phyloP scores from a whole-genome alignment of 176 grass and related monocot genomes.

The Eremochloa ophiuroides region DNA sequence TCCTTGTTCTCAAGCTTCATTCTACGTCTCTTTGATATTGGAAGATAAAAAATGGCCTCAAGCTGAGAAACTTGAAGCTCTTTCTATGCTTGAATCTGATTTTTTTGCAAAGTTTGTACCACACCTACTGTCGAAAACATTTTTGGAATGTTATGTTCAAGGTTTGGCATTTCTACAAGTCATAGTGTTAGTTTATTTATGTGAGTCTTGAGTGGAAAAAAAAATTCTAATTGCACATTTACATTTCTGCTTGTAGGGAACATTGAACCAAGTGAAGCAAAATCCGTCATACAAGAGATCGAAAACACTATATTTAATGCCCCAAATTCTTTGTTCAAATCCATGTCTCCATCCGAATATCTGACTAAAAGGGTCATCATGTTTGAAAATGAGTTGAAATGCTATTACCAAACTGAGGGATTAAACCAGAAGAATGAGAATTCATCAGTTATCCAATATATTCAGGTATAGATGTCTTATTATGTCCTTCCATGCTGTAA shows the following conservation, averaged over 20 bases:
- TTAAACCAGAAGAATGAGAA: slow-evolving; percentile 79
- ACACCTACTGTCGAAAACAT: slow-evolving; percentile 59
- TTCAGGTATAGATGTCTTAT: slow-evolving; percentile 53
- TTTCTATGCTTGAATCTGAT: slow-evolving; percentile 60
- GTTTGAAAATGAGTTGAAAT: slow-evolving; percentile 72
- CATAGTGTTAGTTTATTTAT: slow-evolving; percentile 3
- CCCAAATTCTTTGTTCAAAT: slow-evolving; percentile 55
- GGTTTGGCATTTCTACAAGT: slow-evolving; percentile 39
- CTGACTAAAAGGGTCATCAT: slow-evolving; percentile 60
- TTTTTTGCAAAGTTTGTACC: slow-evolving; percentile 57
- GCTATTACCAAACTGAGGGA: slow-evolving; percentile 61
- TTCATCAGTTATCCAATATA: slow-evolving; percentile 89
- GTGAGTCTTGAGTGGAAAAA: background rate
- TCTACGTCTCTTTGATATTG: slow-evolving; percentile 73
- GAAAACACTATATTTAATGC: slow-evolving; percentile 71
- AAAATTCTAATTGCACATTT: background rate
- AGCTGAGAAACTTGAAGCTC: slow-evolving; percentile 67
- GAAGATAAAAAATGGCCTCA: slow-evolving; percentile 56
- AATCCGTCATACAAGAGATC: slow-evolving; percentile 60
- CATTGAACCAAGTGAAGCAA: slow-evolving; percentile 73
- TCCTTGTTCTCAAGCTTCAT: slow-evolving; percentile 63
- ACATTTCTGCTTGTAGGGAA: slow-evolving; percentile 52
- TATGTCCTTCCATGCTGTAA: background rate
- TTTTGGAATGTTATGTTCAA: slow-evolving; percentile 79
- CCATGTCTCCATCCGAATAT: slow-evolving; percentile 78